Evolutionary conservation across 2,329 filamentous ascomycete species (phyloP).

Genomic region (Ophiostoma angusticollis): DNA sequence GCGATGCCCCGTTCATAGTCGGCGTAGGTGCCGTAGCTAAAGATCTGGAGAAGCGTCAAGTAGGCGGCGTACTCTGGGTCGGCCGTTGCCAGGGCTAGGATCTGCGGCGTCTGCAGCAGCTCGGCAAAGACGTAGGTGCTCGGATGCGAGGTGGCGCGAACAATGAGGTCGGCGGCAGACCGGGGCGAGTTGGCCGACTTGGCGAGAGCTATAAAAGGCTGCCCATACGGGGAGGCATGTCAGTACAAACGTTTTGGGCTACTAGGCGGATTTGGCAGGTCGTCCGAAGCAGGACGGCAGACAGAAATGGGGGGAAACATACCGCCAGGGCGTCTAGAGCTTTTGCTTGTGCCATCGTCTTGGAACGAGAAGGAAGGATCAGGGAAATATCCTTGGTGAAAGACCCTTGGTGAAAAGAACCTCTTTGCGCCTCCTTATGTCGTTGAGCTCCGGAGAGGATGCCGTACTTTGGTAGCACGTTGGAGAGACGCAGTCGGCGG

Average conservation of each 20-base stretch:
- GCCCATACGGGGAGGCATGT: too few relatives aligned
- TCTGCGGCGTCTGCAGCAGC: slow-evolving; percentile 68
- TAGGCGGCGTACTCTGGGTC: slow-evolving; percentile 47
- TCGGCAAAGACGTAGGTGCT: slow-evolving; percentile 91
- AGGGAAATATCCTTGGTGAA: too few relatives aligned
- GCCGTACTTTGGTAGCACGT: too few relatives aligned
- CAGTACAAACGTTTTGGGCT: too few relatives aligned
- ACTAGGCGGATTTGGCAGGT: too few relatives aligned
- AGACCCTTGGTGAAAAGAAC: too few relatives aligned
- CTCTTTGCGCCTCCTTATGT: neutral
- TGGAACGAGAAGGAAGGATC: too few relatives aligned
- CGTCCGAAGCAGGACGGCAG: too few relatives aligned
- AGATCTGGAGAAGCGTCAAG: slow-evolving; percentile 68
- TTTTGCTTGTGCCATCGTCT: slow-evolving; percentile 59
- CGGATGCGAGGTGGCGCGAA: slow-evolving; percentile 74
- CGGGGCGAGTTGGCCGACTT: slow-evolving; percentile 75
- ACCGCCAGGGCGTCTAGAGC: slow-evolving; percentile 53
- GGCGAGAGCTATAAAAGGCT: slow-evolving; percentile 84
- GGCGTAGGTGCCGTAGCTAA: slow-evolving; percentile 81
- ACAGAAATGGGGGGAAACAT: slow-evolving; percentile 14
- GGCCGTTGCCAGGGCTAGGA: slow-evolving; percentile 53
- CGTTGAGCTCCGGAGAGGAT: too few relatives aligned
- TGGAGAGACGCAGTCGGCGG: too few relatives aligned
- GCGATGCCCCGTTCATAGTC: slow-evolving; percentile 42
- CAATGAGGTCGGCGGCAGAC: slow-evolving; percentile 74